Conservation (phyloP, 257 asterid genomes). For the Haberlea rhodopensis region DNA sequence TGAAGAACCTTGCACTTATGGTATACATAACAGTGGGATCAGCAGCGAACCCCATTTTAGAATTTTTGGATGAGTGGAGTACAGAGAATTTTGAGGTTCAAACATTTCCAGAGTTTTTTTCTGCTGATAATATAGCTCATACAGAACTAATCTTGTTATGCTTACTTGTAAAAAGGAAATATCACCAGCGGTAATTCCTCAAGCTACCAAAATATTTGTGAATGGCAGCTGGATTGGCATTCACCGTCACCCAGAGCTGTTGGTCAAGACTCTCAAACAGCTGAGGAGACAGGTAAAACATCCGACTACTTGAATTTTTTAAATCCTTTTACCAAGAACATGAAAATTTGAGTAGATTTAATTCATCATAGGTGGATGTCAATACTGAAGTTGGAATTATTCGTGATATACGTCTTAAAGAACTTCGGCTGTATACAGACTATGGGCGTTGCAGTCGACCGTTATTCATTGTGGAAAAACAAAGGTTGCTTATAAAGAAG, state of each 20-base stretch:
- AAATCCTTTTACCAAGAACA: not conserved
- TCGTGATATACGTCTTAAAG: not conserved
- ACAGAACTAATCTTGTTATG: not conserved
- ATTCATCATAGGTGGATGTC: not conserved
- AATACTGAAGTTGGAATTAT: not conserved
- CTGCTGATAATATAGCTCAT: not conserved
- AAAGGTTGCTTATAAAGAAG: slow-evolving; percentile 82
- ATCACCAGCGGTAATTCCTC: slow-evolving; percentile 51
- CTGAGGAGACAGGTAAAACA: slow-evolving; percentile 45
- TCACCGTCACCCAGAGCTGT: slow-evolving; percentile 55
- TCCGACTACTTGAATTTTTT: not conserved
- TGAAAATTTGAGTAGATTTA: not conserved
- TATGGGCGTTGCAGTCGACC: slow-evolving; percentile 99
- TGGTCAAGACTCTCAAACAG: slow-evolving; percentile 49
- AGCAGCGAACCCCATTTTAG: slow-evolving; percentile 57
- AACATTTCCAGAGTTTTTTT: not conserved
- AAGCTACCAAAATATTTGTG: slow-evolving; percentile 48
- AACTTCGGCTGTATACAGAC: slow-evolving; percentile 79
- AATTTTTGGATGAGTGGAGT: slow-evolving; percentile 59
- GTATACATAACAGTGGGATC: slow-evolving; percentile 59
- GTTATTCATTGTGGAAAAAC: slow-evolving; percentile 88
- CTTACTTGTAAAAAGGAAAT: slow-evolving; percentile 26
- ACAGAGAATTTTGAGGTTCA: slow-evolving; percentile 55
- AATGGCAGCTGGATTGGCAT: slow-evolving; percentile 60
- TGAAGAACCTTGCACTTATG: slow-evolving; percentile 60